Conservation (phyloP, 768 basidiomycete species). For the Filobasidium wieringae region DNA sequence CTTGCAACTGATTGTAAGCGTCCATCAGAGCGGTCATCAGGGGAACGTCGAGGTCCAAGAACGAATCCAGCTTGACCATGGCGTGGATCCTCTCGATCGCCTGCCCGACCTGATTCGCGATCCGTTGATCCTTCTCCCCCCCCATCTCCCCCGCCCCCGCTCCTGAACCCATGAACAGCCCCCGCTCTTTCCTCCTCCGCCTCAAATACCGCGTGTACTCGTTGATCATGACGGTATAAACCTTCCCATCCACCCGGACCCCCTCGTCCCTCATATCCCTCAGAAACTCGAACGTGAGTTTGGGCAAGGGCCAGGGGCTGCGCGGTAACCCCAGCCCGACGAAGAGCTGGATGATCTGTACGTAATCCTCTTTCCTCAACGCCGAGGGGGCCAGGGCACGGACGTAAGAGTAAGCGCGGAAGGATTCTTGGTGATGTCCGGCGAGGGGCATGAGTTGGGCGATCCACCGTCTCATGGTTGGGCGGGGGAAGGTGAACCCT, state of each 20-base stretch:
- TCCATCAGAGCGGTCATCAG: constrained; percentile 81
- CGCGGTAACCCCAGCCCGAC: constrained; percentile 49
- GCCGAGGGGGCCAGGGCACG: constrained; percentile 27
- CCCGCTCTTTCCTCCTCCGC: constrained; percentile 1
- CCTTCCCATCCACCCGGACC: constrained; percentile 47
- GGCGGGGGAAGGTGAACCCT: constrained; percentile 44
- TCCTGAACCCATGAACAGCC: not conserved
- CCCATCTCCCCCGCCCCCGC: constrained; percentile 1
- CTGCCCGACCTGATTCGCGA: constrained; percentile 19
- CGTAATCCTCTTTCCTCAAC: constrained; percentile 50
- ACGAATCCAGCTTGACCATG: constrained; percentile 62
- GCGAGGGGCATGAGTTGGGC: constrained; percentile 59
- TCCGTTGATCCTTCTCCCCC: not conserved
- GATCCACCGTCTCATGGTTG: constrained; percentile 47
- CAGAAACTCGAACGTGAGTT: constrained; percentile 62
- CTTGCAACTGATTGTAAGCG: constrained; percentile 67
- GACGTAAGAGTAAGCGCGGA: constrained; percentile 49
- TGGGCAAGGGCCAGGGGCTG: constrained; percentile 42
- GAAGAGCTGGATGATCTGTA: constrained; percentile 54
- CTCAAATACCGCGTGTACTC: constrained; percentile 9
- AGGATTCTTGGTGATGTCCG: constrained; percentile 49
- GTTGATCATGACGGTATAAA: constrained; percentile 58
- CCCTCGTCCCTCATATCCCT: constrained; percentile 65
- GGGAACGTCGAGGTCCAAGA: constrained; percentile 56
- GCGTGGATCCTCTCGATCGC: constrained; percentile 56